Base-by-base conservation (phyloP, 2,329 filamentous ascomycete species). In the Byssothecium circinans region DNA sequence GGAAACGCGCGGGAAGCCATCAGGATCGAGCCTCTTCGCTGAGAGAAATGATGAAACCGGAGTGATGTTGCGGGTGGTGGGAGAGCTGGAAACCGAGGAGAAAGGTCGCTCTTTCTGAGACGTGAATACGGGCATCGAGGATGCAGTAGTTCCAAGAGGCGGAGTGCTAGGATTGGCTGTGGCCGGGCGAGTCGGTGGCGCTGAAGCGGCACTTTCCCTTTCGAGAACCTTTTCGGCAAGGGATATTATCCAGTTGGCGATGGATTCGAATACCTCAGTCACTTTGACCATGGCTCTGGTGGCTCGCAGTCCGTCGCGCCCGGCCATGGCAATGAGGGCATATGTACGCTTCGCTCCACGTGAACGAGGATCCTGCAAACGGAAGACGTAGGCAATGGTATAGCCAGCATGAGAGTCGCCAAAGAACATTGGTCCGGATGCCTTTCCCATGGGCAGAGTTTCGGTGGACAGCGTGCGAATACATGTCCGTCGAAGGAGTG, bases 311-410 rank as follows among this genome's bases (percentile, higher is more conserved):
- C 80, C 77, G 48, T 82, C 80, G 46, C 77, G 78, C 2, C 80
- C 80, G 4, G 78, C 79, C 43, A 83, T 72, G 11, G 80, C 80
- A 42, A 83, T 74, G 22, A 83, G 71, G 2, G 81, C 80, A 64
- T 83, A 83, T 30, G 76, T 79, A 45, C 81, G 76, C 49, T 77
- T 74, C 49, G 78, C 76, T 29, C 81, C 81, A 45, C 81, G 78
- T 8, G 81, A 80, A 63, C 80, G 76, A 14, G 79, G 79, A 57
- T 83, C 81, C 12, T 78, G 77, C 15, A 83, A 73, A 36, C 80
- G 79, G 64, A 83, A 83, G 33, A 81, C 75, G 60, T 81, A 83
- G 34, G 81, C 80, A 43, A 83, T 80, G 15, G 80, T 82, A 67
- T 82, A 81, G 43, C 81, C 81, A 5, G 78, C 74, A 17, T 73